Evolutionary conservation across 2,329 filamentous ascomycete genomes (phyloP).

Genomic region (Aureobasidium namibiae): DNA sequence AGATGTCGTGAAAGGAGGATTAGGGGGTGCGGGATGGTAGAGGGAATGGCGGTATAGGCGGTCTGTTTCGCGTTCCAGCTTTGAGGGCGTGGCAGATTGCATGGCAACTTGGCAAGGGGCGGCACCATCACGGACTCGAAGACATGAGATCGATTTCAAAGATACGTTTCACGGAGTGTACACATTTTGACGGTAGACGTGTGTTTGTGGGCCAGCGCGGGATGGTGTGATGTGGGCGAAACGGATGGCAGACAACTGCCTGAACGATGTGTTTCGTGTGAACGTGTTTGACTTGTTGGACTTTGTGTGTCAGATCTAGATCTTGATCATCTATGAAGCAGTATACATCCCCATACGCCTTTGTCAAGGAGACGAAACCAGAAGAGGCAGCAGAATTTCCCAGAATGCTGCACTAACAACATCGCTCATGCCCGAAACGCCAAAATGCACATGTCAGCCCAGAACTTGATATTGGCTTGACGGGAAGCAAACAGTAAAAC

Average conservation of each 20-base stretch:
- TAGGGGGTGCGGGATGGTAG: not conserved
- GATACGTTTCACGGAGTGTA: not conserved
- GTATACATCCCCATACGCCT: not conserved
- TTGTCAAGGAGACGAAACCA: not conserved
- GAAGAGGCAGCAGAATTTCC: not conserved
- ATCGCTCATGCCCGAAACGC: constrained; percentile 5
- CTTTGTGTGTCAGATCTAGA: not conserved
- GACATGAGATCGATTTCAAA: not conserved
- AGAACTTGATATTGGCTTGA: not conserved
- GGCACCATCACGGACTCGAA: not conserved
- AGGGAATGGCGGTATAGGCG: not conserved
- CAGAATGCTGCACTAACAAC: not conserved
- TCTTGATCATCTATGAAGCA: constrained; percentile 3
- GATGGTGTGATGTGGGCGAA: not conserved
- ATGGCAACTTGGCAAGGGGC: not conserved
- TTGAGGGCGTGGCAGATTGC: not conserved
- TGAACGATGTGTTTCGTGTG: not conserved
- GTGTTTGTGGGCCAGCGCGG: not conserved
- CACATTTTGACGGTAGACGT: not conserved
- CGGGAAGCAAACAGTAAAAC: not conserved
- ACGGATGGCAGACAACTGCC: not conserved
- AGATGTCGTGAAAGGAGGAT: not conserved
- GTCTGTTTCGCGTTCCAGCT: not conserved
- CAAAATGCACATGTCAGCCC: not conserved
- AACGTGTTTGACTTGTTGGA: not conserved